Base-by-base conservation (phyloP, 441 rosid species). In the Adansonia gregorii region DNA sequence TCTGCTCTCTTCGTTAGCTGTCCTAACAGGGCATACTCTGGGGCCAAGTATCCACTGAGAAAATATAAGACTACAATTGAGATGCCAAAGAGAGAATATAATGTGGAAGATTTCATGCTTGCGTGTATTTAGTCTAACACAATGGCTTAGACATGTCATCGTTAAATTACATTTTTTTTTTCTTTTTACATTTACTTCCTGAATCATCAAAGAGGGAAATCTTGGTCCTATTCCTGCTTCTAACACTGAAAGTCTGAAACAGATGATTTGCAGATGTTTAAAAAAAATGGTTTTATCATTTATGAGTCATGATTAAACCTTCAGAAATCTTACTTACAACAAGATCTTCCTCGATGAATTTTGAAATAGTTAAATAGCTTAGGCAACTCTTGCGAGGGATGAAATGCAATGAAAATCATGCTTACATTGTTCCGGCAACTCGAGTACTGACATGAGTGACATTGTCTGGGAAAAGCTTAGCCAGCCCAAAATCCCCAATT, bases 1-100 rank as follows among this genome's bases (percentile, higher is more conserved):
- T 96, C 99, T 0, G 95, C 99, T 88, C 92, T 96, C 87, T 85
- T 94, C 0, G 99, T 96, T 70, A 96, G 87, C 82, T 96, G 93
- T 76, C 99, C 96, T 17, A 91, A 80, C 73, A 88, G 83, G 11
- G 98, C 99, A 80, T 96, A 96, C 77, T 96, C 99, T 6, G 99
- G 99, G 15, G 99, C 99, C 83, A 94, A 86, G 84, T 96, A 96
- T 81, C 99, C 99, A 66, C 99, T 96, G 88, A 80, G 69, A 72
- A 64, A 41, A 35, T 8, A 73, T 5, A 74, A 35, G 58, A 22
- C 64, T 39, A 56, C 39, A 15, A 78, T 68, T 56, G 22, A 76
- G 3, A 17, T 41, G 39, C 20, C 65, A 49, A 20, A 46, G 54
- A 56, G 24, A 41, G 31, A 52, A 17, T 52, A 14, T 15, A 1